Conservation (phyloP, 192 early-diverging fungal genomes). For the Backusella tuberculispora region DNA sequence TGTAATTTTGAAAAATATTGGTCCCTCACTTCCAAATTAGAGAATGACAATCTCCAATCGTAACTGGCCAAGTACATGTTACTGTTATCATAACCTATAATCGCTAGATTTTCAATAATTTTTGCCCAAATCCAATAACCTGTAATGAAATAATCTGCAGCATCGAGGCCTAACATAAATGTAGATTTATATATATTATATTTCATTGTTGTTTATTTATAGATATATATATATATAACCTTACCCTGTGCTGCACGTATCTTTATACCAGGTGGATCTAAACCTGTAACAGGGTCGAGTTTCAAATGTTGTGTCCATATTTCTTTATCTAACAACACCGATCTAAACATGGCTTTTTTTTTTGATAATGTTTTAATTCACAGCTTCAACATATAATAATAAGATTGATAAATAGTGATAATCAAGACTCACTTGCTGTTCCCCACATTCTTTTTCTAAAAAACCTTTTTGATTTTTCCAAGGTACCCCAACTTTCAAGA, state of each 20-base stretch:
- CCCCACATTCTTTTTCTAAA: slow-evolving; percentile 91
- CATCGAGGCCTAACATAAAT: slow-evolving; percentile 65
- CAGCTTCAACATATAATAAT: not conserved
- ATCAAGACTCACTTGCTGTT: slow-evolving; percentile 55
- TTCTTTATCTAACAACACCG: slow-evolving; percentile 83
- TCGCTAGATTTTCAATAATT: slow-evolving; percentile 80
- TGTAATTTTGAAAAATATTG: slow-evolving; percentile 82
- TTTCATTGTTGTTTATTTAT: not conserved
- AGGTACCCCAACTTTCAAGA: slow-evolving; percentile 86
- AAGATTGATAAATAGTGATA: not conserved
- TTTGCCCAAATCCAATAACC: slow-evolving; percentile 93
- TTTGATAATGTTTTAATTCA: not conserved
- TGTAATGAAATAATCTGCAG: slow-evolving; percentile 88
- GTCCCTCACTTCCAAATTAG: slow-evolving; percentile 81
- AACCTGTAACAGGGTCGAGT: slow-evolving; percentile 79
- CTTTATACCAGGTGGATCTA: slow-evolving; percentile 82
- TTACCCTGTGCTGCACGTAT: slow-evolving; percentile 78
- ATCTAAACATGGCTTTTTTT: slow-evolving; percentile 77
- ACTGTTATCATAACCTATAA: slow-evolving; percentile 84
- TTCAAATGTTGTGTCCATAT: slow-evolving; percentile 87
- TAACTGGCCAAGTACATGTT: slow-evolving; percentile 88
- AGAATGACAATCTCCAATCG: slow-evolving; percentile 86
- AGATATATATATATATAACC: not conserved
- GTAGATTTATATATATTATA: not conserved
- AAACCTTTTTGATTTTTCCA: slow-evolving; percentile 77